Evolutionary conservation across 441 rosid genomes (phyloP), one percentile per base, ranked within the genome.

Genomic region (Pelargonium fulgidum): DNA sequence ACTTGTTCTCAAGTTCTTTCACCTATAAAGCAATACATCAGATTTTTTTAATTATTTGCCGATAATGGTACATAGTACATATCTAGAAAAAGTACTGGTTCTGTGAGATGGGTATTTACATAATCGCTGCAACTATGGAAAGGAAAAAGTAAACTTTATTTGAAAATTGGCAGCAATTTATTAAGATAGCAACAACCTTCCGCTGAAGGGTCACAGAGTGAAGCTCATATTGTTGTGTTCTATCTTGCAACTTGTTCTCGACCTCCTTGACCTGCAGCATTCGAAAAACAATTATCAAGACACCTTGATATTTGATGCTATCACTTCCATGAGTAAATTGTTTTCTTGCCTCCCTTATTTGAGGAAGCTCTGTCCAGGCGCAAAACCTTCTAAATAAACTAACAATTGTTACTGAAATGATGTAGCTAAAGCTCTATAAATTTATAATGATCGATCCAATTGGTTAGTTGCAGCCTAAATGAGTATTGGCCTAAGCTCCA

Each of bases 181-280:
- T 7, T 39, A 39, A 39, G 42, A 39, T 39, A 39, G 42, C 29
- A 20, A 66, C 42, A 50, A 81, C 85, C 82, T 81, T 81, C 42
- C 75, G 77, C 54, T 81, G 80, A 13, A 81, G 77, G 48, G 24
- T 72, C 70, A 63, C 70, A 2, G 83, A 69, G 1, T 78, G 80
- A 45, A 47, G 47, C 70, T 82, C 79, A 66, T 67, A 77, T 58
- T 74, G 79, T 13, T 42, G 70, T 65, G 74, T 14, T 68, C 74
- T 75, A 19, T 76, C 80, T 68, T 70, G 77, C 78, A 77, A 41
- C 68, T 61, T 70, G 74, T 69, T 73, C 52, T 81, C 61, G 9
- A 54, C 61, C 19, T 54, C 61, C 61, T 54, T 54, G 10, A 54
- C 61, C 61, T 54, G 61, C 22, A 54, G 20, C 61, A 54, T 54